Evolutionary conservation across 2,329 filamentous ascomycete species (phyloP).

Genomic region (Trichoderma semiorbis): DNA sequence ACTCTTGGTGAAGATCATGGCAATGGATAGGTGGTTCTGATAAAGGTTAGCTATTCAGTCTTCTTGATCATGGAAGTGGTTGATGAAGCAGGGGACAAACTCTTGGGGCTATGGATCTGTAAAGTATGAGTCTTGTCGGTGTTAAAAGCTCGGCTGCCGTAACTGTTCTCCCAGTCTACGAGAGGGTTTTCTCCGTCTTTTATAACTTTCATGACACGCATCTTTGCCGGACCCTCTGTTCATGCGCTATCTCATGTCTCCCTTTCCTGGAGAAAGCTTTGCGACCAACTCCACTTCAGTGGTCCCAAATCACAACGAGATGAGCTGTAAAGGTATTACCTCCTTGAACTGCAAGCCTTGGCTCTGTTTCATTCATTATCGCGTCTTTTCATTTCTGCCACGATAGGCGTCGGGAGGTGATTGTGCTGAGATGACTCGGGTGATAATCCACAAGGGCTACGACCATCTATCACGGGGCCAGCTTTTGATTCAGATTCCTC

Average conservation of each 20-base stretch:
- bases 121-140: neutral
- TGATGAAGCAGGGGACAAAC: neutral
- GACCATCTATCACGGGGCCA: neutral
- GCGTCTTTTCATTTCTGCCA: neutral
- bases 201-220: neutral
- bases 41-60: neutral
- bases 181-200: neutral
- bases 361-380: neutral
- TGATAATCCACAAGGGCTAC: neutral
- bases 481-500: neutral
- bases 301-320: neutral
- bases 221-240: neutral
- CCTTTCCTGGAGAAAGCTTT: neutral
- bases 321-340: neutral
- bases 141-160: neutral
- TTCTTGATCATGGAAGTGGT: neutral
- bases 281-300: neutral
- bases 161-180: neutral
- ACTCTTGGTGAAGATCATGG: neutral
- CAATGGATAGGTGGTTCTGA: neutral
- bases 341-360: neutral
- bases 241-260: neutral
- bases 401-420: neutral
- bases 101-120: neutral
- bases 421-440: neutral